Conservation (phyloP, 495 filamentous ascomycete species). For the Chaetomium tenue region DNA sequence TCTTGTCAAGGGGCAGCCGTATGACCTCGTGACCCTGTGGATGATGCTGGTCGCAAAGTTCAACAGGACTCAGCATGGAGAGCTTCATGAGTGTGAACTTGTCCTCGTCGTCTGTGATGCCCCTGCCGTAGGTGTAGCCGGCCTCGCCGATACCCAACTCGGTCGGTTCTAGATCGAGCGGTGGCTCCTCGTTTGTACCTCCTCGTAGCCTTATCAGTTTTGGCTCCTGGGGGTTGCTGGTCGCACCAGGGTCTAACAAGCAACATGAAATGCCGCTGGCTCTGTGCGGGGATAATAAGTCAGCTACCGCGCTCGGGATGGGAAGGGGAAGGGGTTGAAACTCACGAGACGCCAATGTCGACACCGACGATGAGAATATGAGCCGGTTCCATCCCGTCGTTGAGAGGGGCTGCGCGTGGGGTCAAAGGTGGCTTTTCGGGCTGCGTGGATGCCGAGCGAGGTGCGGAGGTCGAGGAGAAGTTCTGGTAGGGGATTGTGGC, state of each 20-base stretch:
- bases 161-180: background rate
- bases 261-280: background rate
- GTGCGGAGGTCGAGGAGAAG: too few relatives aligned
- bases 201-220: background rate
- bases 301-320: background rate
- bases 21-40: background rate
- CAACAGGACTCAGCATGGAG: background rate
- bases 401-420: too few relatives aligned
- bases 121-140: too few relatives aligned
- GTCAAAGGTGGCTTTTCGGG: too few relatives aligned
- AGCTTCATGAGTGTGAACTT: too few relatives aligned
- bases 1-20: background rate
- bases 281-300: background rate
- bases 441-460: too few relatives aligned
- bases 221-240: too few relatives aligned
- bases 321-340: too few relatives aligned
- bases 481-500: too few relatives aligned
- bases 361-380: background rate
- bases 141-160: too few relatives aligned
- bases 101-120: too few relatives aligned
- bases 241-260: background rate
- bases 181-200: too few relatives aligned
- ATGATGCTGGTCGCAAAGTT: background rate
- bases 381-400: background rate
- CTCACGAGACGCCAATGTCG: background rate